Conservation (phyloP, 306 rosid genomes). For the Corylus americana region DNA sequence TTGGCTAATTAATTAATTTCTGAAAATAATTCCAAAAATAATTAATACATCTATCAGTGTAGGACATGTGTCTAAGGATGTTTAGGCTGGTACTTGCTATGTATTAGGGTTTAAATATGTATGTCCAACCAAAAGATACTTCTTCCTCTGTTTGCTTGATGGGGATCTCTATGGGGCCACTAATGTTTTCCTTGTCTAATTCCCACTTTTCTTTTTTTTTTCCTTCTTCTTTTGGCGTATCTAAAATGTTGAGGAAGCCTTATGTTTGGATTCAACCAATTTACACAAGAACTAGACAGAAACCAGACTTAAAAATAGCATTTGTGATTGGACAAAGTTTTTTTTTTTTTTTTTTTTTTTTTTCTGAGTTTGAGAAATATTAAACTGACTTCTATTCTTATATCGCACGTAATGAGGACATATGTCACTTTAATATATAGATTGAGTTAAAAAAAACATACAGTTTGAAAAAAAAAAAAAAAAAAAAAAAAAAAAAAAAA, state of each 20-base stretch:
- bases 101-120: not conserved
- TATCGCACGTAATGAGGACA: no score
- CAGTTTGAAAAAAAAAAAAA: no score
- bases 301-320: no score
- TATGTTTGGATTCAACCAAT: no score
- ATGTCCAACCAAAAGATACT: slow-evolving; percentile 24
- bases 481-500: no score
- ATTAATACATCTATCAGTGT: slow-evolving; percentile 4
- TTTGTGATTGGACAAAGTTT: no score
- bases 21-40: slow-evolving; percentile 9
- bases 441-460: no score
- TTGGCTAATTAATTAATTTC: not conserved
- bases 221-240: not conserved
- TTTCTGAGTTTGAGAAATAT: no score
- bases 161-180: not conserved
- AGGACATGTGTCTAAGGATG: not conserved
- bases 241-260: not conserved
- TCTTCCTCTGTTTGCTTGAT: slow-evolving; percentile 12
- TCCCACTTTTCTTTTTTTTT: not conserved
- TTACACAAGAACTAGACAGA: no score
- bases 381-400: no score
- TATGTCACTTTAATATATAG: no score
- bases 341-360: no score
- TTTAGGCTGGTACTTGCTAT: not conserved
- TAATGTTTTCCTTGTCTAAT: not conserved